These are phyloP conservation scores for Cladorrhinum sp. DNA, from an alignment of 2,329 filamentous ascomycete genomes.

Conservation along the genomic window DNA sequence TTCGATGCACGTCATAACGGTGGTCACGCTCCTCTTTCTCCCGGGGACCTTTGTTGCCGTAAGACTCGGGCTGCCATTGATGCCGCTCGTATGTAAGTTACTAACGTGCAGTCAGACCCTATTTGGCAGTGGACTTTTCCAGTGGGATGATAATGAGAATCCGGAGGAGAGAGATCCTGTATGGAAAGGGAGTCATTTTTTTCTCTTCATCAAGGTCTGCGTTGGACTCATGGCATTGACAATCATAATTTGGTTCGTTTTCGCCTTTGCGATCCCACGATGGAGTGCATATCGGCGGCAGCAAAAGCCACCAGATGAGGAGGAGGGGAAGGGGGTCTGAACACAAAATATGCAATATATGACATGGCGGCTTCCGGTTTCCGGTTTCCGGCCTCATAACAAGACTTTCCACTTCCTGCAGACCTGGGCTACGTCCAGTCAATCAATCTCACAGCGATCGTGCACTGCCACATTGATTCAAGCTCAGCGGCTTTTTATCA, in stretches of 20 bases:
- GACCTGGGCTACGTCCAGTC: too few relatives aligned
- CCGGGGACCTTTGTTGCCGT: constrained; percentile 7
- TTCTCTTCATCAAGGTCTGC: background rate
- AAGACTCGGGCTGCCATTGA: constrained; percentile 1
- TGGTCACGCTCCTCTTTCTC: constrained; percentile 4
- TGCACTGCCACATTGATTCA: too few relatives aligned
- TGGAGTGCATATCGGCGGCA: background rate
- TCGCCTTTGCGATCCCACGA: background rate
- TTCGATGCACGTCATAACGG: constrained; percentile 8
- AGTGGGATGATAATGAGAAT: background rate
- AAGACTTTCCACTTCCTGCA: too few relatives aligned
- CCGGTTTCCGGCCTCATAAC: background rate
- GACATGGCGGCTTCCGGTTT: background rate
- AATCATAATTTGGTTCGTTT: background rate
- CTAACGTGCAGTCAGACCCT: constrained; percentile 3
- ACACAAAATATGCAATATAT: background rate
- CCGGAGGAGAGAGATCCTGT: background rate
- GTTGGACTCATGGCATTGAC: background rate
- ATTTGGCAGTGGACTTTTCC: constrained; percentile 2
- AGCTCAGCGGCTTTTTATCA: too few relatives aligned
- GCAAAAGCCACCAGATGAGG: background rate
- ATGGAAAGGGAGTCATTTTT: background rate
- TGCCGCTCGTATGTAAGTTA: background rate
- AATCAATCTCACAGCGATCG: too few relatives aligned
- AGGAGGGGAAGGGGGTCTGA: background rate